Evolutionary conservation across 352 stramenopile genomes (phyloP).

Genomic region (Pythium vanterpoolii): DNA sequence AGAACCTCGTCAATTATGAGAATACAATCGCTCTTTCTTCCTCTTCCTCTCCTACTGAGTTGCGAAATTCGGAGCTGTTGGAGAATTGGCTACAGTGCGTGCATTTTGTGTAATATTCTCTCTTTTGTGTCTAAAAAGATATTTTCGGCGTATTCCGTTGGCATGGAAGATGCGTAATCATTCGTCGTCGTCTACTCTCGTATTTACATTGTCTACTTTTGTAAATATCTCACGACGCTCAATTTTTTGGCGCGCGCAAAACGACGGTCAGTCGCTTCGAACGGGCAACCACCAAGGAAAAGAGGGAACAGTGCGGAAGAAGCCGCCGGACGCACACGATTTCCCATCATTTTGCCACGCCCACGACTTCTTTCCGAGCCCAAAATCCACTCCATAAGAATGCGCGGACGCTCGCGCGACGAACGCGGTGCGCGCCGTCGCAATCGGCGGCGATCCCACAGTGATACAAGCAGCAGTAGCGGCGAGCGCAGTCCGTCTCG

Average conservation of each 20-base stretch:
- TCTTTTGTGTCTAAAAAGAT: too few species aligned
- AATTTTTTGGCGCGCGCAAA: slow-evolving; percentile 16
- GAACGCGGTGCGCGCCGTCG: slow-evolving; percentile 11
- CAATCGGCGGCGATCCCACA: slow-evolving; percentile 12
- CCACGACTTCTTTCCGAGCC: background rate
- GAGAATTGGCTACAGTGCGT: too few species aligned
- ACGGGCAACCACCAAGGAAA: background rate
- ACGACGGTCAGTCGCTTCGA: slow-evolving; percentile 7
- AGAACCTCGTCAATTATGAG: too few species aligned
- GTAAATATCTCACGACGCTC: background rate
- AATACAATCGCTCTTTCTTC: background rate
- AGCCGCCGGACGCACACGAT: background rate
- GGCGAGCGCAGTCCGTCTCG: background rate
- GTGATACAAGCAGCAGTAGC: slow-evolving; percentile 2
- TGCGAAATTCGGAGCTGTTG: too few species aligned
- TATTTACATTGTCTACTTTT: background rate
- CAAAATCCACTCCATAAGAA: background rate
- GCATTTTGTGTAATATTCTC: too few species aligned
- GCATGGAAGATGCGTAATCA: too few species aligned
- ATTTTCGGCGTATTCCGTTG: too few species aligned
- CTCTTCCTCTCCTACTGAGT: too few species aligned
- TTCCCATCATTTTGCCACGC: background rate
- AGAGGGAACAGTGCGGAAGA: background rate
- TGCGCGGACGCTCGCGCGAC: slow-evolving; percentile 10
- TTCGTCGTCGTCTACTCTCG: background rate